Evolutionary conservation across 176 grass and related monocot genomes (phyloP).

Genomic region (Rhynchospora breviuscula): DNA sequence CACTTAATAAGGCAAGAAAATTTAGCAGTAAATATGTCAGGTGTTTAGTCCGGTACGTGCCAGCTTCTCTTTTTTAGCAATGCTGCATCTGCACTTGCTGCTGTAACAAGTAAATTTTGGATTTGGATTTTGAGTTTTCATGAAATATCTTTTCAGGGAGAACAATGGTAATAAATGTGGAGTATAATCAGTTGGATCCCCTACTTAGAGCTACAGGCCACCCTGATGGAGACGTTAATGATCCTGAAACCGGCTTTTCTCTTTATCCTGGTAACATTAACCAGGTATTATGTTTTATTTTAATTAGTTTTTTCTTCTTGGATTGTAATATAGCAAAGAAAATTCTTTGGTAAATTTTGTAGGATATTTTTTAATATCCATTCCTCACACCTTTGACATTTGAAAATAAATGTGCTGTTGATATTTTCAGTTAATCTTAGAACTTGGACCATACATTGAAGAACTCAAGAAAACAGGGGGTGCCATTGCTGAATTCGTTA

Average conservation of each 20-base stretch:
- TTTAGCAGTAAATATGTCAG: background rate
- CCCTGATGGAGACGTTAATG: conserved; percentile 86
- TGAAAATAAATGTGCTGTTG: conserved; percentile 3
- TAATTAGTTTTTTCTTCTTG: background rate
- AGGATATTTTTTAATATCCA: background rate
- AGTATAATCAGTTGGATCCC: conserved; percentile 99
- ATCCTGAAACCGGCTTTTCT: conserved; percentile 76
- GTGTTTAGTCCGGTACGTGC: background rate
- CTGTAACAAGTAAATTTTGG: background rate
- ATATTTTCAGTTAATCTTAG: conserved; percentile 79
- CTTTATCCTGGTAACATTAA: conserved; percentile 98
- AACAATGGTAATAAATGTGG: conserved; percentile 96
- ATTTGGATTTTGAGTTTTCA: conserved; percentile 6
- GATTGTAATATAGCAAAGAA: background rate
- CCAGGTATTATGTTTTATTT: conserved; percentile 51
- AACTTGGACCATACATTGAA: conserved; percentile 77
- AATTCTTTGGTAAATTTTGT: background rate
- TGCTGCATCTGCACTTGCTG: background rate
- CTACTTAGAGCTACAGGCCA: conserved; percentile 81
- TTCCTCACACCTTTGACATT: background rate
- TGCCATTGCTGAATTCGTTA: conserved; percentile 92
- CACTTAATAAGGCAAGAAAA: background rate
- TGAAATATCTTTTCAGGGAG: conserved; percentile 51
- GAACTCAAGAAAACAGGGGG: conserved; percentile 89
- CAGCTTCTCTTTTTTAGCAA: background rate